Base-by-base conservation (phyloP, 805 yeast genomes). In the Zygoascus bituminiphila region DNA sequence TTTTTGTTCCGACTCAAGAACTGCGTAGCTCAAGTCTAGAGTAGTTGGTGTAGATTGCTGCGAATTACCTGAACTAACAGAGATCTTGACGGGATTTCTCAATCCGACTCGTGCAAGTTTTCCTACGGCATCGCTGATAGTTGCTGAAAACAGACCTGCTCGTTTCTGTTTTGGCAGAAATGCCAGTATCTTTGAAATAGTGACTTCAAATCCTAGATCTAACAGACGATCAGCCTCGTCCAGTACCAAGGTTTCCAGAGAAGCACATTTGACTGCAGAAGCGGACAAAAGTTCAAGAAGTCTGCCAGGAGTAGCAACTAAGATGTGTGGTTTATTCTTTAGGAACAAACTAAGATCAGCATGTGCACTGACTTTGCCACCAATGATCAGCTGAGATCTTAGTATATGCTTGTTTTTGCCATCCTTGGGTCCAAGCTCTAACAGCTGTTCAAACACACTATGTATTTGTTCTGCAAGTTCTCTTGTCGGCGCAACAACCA, bases 271-370 rank as follows among this genome's bases (percentile, higher is more conserved):
- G 2, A 88, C 83, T 21, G 68, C 64, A 14, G 73, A 66, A 6
- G 84, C 75, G 6, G 61, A 54, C 9, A 89, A 61, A 57, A 93
- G 81, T 52, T 93, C 97, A 14, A 81, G 63, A 21, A 86, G 61
- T 57, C 98, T 75, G 4, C 98, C 98, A 0, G 98, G 98, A 0
- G 98, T 93, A 0, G 94, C 96, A 9, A 93, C 78, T 15, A 93
- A 55, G 23, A 93, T 78, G 37, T 85, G 89, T 0, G 96, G 91
- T 51, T 69, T 71, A 1, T 65, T 58, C 7, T 68, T 67, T 17
- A 75, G 56, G 59, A 82, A 88, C 1, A 57, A 54, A 43, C 79
- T 79, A 25, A 85, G 57, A 63, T 93, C 98, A 49, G 84, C 88
- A 53, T 88, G 72, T 2, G 66, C 54, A 15, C 65, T 53, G 24